These are phyloP conservation scores for Russula sp. DNA, from an alignment of 768 basidiomycete species.

Conservation along the genomic window DNA sequence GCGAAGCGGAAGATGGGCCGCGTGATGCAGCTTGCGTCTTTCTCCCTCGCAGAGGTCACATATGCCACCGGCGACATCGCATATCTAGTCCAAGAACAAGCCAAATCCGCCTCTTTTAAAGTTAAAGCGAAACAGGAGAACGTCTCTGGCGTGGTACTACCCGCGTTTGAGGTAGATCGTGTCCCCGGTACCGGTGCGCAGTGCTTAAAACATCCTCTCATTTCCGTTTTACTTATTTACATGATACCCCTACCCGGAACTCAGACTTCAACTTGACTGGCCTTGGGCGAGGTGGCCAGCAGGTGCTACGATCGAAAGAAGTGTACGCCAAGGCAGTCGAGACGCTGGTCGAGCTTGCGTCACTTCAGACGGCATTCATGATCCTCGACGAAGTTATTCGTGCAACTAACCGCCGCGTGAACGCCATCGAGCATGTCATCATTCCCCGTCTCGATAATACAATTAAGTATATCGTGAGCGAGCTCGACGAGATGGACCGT, in stretches of 20 bases:
- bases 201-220: neutral
- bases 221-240: neutral
- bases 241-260: no score
- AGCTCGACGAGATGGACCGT: conserved; percentile 98
- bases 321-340: conserved; percentile 98
- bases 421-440: conserved; percentile 96
- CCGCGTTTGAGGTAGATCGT: conserved; percentile 91
- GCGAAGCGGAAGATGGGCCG: conserved; percentile 99
- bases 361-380: conserved; percentile 95
- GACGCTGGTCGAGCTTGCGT: conserved; percentile 95
- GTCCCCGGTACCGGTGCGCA: conserved; percentile 73
- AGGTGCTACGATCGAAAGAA: conserved; percentile 91
- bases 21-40: conserved; percentile 98
- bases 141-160: conserved; percentile 93
- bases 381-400: conserved; percentile 99
- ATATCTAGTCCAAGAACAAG: conserved; percentile 96
- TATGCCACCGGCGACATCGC: conserved; percentile 97
- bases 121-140: conserved; percentile 97
- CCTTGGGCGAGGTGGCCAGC: conserved; percentile 94
- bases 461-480: conserved; percentile 95
- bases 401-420: conserved; percentile 97
- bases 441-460: conserved; percentile 96
- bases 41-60: conserved; percentile 98
- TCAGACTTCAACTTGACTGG: conserved; percentile 98
- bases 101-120: conserved; percentile 84